A percentile compares a stretch with the other conserved stretches of the same genome.
phyloP scores from a whole-genome alignment of 768 basidiomycete genomes.

The Amanita fuliginea region DNA sequence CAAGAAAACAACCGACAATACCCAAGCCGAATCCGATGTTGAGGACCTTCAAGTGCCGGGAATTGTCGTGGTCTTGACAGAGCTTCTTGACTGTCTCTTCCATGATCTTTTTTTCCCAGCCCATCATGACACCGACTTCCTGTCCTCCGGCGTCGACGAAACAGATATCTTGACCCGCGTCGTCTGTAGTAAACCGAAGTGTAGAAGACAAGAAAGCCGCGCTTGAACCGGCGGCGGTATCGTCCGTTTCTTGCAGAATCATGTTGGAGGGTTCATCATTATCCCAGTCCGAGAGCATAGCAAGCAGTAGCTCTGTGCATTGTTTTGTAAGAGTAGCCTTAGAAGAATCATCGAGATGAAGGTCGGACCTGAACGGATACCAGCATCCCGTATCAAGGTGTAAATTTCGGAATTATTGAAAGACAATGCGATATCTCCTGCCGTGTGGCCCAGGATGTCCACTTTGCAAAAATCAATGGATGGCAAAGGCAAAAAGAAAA shows the following conservation, averaged over 20 bases:
- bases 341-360: constrained; percentile 7
- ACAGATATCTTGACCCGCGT: constrained; percentile 75
- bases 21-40: constrained; percentile 95
- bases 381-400: constrained; percentile 77
- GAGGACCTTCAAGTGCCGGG: constrained; percentile 50
- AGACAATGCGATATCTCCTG: constrained; percentile 85
- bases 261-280: constrained; percentile 20
- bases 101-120: constrained; percentile 93
- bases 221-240: constrained; percentile 49
- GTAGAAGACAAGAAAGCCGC: constrained; percentile 61
- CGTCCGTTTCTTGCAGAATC: constrained; percentile 39
- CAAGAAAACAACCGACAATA: constrained; percentile 42
- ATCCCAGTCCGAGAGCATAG: constrained; percentile 42
- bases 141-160: constrained; percentile 51
- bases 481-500: neutral
- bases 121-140: constrained; percentile 99
- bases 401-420: constrained; percentile 72
- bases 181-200: constrained; percentile 59
- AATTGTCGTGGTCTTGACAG: constrained; percentile 39
- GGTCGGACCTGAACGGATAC: constrained; percentile 84
- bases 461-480: constrained; percentile 28
- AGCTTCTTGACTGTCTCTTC: constrained; percentile 60
- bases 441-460: constrained; percentile 70
- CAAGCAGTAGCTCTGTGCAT: constrained; percentile 56
- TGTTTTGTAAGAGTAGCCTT: too few relatives aligned